Evolutionary conservation across 2,329 filamentous ascomycete species (phyloP), one percentile per base, ranked within the genome.

Genomic region (Aspergillus latus): DNA sequence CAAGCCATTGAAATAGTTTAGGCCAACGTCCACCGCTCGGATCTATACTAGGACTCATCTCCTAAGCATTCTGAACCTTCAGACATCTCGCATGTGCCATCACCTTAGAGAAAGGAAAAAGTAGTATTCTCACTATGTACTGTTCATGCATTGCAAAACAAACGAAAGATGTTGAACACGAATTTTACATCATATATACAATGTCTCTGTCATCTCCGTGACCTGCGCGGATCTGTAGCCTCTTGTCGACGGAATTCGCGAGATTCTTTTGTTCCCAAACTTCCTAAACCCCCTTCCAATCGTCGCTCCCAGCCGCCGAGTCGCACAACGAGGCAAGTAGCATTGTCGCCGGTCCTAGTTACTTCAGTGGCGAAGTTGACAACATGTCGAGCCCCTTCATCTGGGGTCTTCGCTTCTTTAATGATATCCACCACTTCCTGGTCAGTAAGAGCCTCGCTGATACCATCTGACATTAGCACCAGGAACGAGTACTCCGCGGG

Each of bases 371-470:
- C 92, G 73, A 94, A 97, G 54, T 85, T 84, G 29, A 96, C 90
- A 6, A 99, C 84, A 59, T 88, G 85, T 57, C 82, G 82, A 1
- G 91, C 86, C 2, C 87, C 94, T 70, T 96, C 85, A 64, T 96
- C 93, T 0, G 94, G 94, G 0, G 93, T 97, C 68, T 82, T 87
- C 4, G 92, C 90, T 74, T 99, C 94, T 74, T 97, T 97, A 66
- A 97, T 82, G 32, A 97, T 86, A 70, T 99, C 94, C 30, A 97
- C 92, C 59, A 97, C 91, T 76, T 99, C 94, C 76, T 97, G 93
- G 69, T 99, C 94, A 54, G 83, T 85, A 21, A 97, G 78, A 13
- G 89, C 89, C 5, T 90, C 93, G 16, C 88, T 93, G 8, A 99
- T 86, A 28, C 94, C 94, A 72, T 99, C 94, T 2, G 86, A 89